Conservation (phyloP, 208 protist genomes). For the Naegleria fowleri region DNA sequence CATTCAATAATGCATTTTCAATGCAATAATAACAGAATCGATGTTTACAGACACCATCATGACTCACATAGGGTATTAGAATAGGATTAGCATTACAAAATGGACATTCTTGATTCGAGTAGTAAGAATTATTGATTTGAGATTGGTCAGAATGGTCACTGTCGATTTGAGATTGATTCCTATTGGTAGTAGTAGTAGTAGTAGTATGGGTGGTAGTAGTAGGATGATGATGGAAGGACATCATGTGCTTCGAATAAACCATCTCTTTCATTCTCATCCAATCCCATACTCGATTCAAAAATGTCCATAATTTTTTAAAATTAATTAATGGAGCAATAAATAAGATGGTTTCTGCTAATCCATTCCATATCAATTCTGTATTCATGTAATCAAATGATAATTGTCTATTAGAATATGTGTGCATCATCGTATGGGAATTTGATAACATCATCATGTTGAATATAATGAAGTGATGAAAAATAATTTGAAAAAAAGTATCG, state of each 20-base stretch:
- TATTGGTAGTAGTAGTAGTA: neutral
- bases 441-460: too few relatives aligned
- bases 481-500: too few relatives aligned
- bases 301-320: neutral
- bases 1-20: slow-evolving; percentile 11
- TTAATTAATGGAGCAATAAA: slow-evolving; percentile 13
- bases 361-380: slow-evolving; percentile 16
- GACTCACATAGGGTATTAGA: neutral
- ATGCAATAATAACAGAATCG: slow-evolving; percentile 6
- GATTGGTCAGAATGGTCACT: neutral
- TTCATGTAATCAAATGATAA: slow-evolving; percentile 29
- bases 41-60: neutral
- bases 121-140: neutral
- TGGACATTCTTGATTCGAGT: neutral
- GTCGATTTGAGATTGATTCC: neutral
- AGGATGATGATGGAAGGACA: too few relatives aligned
- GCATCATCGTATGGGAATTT: too few relatives aligned
- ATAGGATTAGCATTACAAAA: neutral
- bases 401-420: neutral
- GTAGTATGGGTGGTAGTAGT: neutral
- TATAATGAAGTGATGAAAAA: too few relatives aligned
- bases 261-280: too few relatives aligned
- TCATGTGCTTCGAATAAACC: too few relatives aligned
- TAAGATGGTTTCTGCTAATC: neutral
- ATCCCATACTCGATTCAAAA: neutral